Percentiles rank a stretch among this genome's conserved stretches.
phyloP scores from a whole-genome alignment of 2,329 filamentous ascomycete species.

The Cercospora beticola region DNA sequence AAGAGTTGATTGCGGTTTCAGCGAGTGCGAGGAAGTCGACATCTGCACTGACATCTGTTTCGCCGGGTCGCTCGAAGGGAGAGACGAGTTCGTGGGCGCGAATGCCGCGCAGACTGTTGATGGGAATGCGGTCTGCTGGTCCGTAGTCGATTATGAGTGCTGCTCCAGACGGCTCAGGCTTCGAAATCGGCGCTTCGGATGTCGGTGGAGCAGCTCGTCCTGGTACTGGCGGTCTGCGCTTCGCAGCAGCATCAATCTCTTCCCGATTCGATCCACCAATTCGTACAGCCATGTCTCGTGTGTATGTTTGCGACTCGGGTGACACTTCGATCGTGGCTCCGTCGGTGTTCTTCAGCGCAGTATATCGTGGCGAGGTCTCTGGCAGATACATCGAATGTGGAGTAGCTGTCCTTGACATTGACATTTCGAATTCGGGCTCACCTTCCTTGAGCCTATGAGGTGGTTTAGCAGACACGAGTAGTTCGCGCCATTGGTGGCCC shows the following conservation, averaged over 20 bases:
- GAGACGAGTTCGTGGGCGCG: slow-evolving; percentile 71
- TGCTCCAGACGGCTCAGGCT: slow-evolving; percentile 69
- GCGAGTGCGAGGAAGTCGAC: slow-evolving; percentile 89
- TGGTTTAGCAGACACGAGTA: slow-evolving; percentile 66
- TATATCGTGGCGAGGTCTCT: slow-evolving; percentile 76
- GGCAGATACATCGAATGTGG: slow-evolving; percentile 84
- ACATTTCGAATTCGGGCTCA: slow-evolving; percentile 81
- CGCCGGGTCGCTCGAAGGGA: slow-evolving; percentile 75
- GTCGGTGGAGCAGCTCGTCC: slow-evolving; percentile 33
- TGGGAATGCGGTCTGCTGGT: slow-evolving; percentile 71
- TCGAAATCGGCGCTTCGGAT: slow-evolving; percentile 44
- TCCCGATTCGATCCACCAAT: slow-evolving; percentile 66
- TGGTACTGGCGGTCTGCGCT: slow-evolving; percentile 24
- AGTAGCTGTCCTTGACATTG: slow-evolving; percentile 70
- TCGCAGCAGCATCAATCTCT: slow-evolving; percentile 19
- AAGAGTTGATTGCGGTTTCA: slow-evolving; percentile 74
- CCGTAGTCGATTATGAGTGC: slow-evolving; percentile 97
- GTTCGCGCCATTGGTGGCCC: slow-evolving; percentile 72
- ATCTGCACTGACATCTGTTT: slow-evolving; percentile 86
- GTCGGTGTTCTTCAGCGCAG: slow-evolving; percentile 64
- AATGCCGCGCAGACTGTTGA: slow-evolving; percentile 90
- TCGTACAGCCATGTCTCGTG: slow-evolving; percentile 74
- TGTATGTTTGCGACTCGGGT: slow-evolving; percentile 79
- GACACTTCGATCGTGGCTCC: slow-evolving; percentile 83
- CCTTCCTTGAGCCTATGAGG: slow-evolving; percentile 53